Base-by-base conservation (phyloP, 1,284 basidiomycete species). In the Ustilago vetiveriae region DNA sequence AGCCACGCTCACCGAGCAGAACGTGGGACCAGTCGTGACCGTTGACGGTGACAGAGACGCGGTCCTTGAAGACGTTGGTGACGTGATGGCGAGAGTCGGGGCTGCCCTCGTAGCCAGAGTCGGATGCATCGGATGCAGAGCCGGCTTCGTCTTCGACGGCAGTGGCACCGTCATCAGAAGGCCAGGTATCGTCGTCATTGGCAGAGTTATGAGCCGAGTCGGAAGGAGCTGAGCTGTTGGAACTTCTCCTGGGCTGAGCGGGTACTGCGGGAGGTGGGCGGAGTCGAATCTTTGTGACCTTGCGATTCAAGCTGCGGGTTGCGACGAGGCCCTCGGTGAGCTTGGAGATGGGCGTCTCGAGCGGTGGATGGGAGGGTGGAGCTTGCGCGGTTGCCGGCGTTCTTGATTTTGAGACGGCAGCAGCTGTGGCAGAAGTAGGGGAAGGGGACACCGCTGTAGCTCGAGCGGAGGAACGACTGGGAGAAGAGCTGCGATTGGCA, bases 1-100 rank as follows among this genome's bases (percentile, higher is more conserved):
- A 55, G 24, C 70, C 70, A 3, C 64, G 47, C 40, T 78, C 76
- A 3, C 63, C 74, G 14, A 78, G 47, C 36, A 78, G 53, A 16
- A 78, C 76, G 32, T 77, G 72, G 22, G 63, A 56, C 76, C 76
- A 78, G 40, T 69, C 59, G 3, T 47, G 46, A 16, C 75, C 72
- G 24, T 78, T 75, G 40, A 78, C 68, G 6, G 52, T 54, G 47
- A 78, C 67, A 8, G 58, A 71, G 24, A 78, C 67, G 8, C 70
- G 57, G 7, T 59, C 50, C 17, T 74, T 72, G 46, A 77, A 76
- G 33, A 76, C 55, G 27, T 45, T 55, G 27, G 54, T 51, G 32
- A 70, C 56, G 19, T 58, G 48, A 36, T 59, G 49, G 21, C 58
- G 48, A 5, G 49, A 37, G 30, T 63, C 49, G 14, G 46, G 27